Conservation (phyloP, 225 moss, liverwort and hornwort species). For the Climacium dendroides region DNA sequence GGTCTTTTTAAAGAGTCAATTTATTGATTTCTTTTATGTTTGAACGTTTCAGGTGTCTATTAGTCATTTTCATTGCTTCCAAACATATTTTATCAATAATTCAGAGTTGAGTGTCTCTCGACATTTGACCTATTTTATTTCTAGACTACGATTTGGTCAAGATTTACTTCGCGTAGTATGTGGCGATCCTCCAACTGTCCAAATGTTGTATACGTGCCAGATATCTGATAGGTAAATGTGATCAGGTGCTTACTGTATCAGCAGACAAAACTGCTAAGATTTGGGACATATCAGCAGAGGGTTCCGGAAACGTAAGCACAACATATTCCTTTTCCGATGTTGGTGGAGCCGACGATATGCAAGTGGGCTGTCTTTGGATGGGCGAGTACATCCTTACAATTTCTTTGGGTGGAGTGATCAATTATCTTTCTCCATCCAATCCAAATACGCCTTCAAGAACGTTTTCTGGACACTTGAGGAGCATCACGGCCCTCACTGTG, state of each 20-base stretch:
- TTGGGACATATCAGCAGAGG: constrained; percentile 69
- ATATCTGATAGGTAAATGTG: constrained; percentile 4
- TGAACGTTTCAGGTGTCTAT: background rate
- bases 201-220: background rate
- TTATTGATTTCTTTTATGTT: background rate
- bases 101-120: background rate
- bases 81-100: background rate
- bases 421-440: constrained; percentile 45
- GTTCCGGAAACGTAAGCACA: constrained; percentile 42
- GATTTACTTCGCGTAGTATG: background rate
- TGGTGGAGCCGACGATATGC: constrained; percentile 85
- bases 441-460: constrained; percentile 24
- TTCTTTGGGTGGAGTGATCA: constrained; percentile 75
- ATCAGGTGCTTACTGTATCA: constrained; percentile 86
- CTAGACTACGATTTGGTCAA: background rate
- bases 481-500: constrained; percentile 70
- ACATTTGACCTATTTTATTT: background rate
- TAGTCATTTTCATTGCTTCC: background rate
- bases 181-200: background rate
- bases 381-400: constrained; percentile 64
- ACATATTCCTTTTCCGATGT: constrained; percentile 47
- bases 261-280: constrained; percentile 94
- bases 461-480: constrained; percentile 86
- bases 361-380: constrained; percentile 98
- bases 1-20: background rate